Evolutionary conservation across 1,284 basidiomycete genomes (phyloP).

Genomic region (Caloboletus inedulis): DNA sequence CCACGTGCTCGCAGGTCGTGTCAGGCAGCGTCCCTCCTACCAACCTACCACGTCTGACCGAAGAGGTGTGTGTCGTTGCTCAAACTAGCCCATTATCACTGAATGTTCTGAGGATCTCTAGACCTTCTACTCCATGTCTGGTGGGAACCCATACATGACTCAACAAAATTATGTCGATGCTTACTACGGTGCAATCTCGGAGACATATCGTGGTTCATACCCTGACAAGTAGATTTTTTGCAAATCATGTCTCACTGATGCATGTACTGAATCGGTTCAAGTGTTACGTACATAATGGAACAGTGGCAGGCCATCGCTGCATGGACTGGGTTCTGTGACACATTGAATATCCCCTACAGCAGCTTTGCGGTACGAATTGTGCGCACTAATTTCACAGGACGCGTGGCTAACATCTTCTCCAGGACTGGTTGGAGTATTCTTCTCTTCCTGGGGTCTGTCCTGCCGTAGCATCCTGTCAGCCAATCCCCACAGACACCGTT

Average conservation of each 20-base stretch:
- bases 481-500: not conserved
- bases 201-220: constrained; percentile 16
- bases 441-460: constrained; percentile 19
- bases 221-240: constrained; percentile 13
- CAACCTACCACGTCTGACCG: constrained; percentile 15
- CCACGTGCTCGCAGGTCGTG: constrained; percentile 17
- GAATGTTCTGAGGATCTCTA: not conserved
- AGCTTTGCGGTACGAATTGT: constrained; percentile 18
- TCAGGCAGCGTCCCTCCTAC: constrained; percentile 2
- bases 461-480: constrained; percentile 5
- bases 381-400: not conserved
- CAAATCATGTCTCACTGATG: not conserved
- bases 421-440: constrained; percentile 27
- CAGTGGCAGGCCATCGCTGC: constrained; percentile 21
- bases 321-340: constrained; percentile 22
- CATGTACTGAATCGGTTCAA: constrained; percentile 1
- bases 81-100: not conserved
- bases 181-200: constrained; percentile 19
- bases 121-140: constrained; percentile 19
- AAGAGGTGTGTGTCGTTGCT: constrained; percentile 13
- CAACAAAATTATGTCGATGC: constrained; percentile 23
- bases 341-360: constrained; percentile 17
- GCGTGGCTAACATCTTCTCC: not conserved
- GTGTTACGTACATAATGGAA: constrained; percentile 3
- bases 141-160: constrained; percentile 20